Evolutionary conservation across 768 basidiomycete genomes (phyloP).

Genomic region (Suillus subalutaceus): DNA sequence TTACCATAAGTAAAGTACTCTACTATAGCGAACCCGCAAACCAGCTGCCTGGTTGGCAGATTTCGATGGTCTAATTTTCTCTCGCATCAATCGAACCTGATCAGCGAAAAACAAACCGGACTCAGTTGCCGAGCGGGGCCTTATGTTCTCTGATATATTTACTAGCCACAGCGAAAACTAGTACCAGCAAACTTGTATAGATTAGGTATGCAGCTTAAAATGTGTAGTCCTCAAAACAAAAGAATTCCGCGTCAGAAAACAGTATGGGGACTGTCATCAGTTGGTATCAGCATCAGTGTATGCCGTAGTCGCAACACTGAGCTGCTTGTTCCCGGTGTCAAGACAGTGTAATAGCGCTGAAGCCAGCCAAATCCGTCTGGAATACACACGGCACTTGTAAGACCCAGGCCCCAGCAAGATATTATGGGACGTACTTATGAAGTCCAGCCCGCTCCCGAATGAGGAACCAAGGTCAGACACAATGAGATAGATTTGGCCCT

Average conservation of each 20-base stretch:
- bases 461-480: slow-evolving; percentile 52
- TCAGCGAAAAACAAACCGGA: too few species aligned
- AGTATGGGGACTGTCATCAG: slow-evolving; percentile 18
- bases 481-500: slow-evolving; percentile 57
- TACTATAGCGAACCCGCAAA: too few species aligned
- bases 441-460: slow-evolving; percentile 64
- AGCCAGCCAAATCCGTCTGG: slow-evolving; percentile 61
- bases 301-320: slow-evolving; percentile 30
- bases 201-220: too few species aligned
- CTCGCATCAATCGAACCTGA: too few species aligned
- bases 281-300: slow-evolving; percentile 51
- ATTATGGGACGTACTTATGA: slow-evolving; percentile 51
- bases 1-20: too few species aligned
- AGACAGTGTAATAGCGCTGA: slow-evolving; percentile 63
- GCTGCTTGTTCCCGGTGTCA: slow-evolving; percentile 38
- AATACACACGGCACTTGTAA: slow-evolving; percentile 1
- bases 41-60: too few species aligned
- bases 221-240: not conserved
- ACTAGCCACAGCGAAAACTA: too few species aligned
- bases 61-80: too few species aligned
- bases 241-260: not conserved
- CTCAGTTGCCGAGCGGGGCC: too few species aligned
- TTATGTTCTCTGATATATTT: too few species aligned
- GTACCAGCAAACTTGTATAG: not conserved
- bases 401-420: not conserved